A percentile compares a stretch with the other conserved stretches of the same genome.
Conservation (phyloP, 495 filamentous ascomycete genomes). For the Sphaerosporella brunnea region DNA sequence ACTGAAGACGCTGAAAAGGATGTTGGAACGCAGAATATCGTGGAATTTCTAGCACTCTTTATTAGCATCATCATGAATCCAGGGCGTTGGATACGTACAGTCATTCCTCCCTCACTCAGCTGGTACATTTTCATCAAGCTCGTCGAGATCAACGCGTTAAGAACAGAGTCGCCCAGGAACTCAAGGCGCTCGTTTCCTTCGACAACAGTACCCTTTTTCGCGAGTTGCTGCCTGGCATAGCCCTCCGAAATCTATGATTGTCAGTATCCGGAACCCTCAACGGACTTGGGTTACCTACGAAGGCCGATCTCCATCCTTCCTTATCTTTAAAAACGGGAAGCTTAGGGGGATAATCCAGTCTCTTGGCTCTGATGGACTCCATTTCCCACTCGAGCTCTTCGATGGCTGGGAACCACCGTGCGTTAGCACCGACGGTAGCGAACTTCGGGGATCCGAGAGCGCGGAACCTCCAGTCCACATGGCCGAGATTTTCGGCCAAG, state of each 20-base stretch:
- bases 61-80: not conserved
- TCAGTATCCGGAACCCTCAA: not conserved
- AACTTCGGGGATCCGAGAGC: not conserved
- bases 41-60: not conserved
- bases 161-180: slow-evolving; percentile 6
- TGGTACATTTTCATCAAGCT: slow-evolving; percentile 5
- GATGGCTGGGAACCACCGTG: not conserved
- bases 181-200: slow-evolving; percentile 8
- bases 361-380: not conserved
- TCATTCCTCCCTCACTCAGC: slow-evolving; percentile 6
- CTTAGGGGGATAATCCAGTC: slow-evolving; percentile 5
- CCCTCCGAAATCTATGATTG: not conserved
- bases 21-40: slow-evolving; percentile 5
- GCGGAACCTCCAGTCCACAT: not conserved
- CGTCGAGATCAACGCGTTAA: not conserved
- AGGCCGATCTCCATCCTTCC: slow-evolving; percentile 2
- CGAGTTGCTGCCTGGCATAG: not conserved
- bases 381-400: slow-evolving; percentile 1
- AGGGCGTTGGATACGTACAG: slow-evolving; percentile 2
- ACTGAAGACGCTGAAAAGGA: slow-evolving; percentile 1
- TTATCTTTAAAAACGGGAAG: not conserved
- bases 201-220: not conserved
- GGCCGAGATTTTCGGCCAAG: not conserved
- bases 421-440: not conserved
- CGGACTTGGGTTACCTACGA: not conserved